Percentiles rank a stretch among this genome's conserved stretches.
Evolutionary conservation across 768 basidiomycete genomes (phyloP).

Genomic region (Rhizopogon salebrosus): DNA sequence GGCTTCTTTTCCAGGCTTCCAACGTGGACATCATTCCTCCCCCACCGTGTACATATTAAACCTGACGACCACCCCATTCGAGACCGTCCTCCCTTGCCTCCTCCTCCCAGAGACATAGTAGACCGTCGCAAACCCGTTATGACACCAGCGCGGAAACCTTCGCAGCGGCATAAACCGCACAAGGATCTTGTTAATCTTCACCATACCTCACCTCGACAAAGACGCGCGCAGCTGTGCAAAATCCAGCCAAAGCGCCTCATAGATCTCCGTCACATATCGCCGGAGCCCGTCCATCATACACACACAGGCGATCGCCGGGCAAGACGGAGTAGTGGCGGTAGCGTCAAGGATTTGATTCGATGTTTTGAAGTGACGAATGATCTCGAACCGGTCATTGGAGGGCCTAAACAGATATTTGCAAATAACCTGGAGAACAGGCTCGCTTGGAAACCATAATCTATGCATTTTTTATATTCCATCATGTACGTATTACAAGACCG

Average conservation of each 20-base stretch:
- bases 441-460: not conserved
- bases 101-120: conserved; percentile 29
- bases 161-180: conserved; percentile 43
- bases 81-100: conserved; percentile 36
- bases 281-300: conserved; percentile 32
- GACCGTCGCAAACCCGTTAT: conserved; percentile 44
- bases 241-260: conserved; percentile 45
- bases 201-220: conserved; percentile 37
- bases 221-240: conserved; percentile 40
- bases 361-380: conserved; percentile 50
- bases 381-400: not conserved
- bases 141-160: conserved; percentile 52
- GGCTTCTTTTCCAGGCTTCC: conserved; percentile 58
- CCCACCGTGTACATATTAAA: not conserved
- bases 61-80: conserved; percentile 40
- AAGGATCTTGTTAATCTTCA: conserved; percentile 65
- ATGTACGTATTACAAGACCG: too few species aligned
- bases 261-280: conserved; percentile 39
- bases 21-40: conserved; percentile 33
- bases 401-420: not conserved
- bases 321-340: conserved; percentile 61
- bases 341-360: conserved; percentile 68
- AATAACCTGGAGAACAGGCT: not conserved
- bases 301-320: conserved; percentile 23
- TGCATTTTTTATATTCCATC: not conserved